Percentiles rank a stretch among this genome's conserved stretches.
Evolutionary conservation across 441 rosid species (phyloP).

Genomic region (Sinapis alba): DNA sequence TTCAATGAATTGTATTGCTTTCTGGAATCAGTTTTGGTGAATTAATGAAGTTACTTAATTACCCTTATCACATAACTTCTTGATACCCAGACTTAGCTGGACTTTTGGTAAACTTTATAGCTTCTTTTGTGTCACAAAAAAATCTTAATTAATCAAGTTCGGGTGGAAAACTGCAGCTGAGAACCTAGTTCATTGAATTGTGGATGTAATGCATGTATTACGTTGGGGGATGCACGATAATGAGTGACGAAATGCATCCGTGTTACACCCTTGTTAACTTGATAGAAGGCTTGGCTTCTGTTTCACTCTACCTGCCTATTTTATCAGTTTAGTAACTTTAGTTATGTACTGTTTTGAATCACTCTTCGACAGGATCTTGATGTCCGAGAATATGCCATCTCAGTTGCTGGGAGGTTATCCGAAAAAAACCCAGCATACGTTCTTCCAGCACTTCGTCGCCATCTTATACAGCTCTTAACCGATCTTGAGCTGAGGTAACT

Average conservation of each 20-base stretch:
- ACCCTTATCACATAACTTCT: neutral
- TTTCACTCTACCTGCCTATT: constrained; percentile 19
- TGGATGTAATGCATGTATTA: constrained; percentile 17
- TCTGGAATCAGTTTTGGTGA: constrained; percentile 14
- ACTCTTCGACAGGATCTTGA: constrained; percentile 82
- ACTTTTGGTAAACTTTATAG: constrained; percentile 15
- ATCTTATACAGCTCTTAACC: constrained; percentile 95
- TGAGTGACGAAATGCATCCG: constrained; percentile 4
- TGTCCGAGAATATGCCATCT: constrained; percentile 96
- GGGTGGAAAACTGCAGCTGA: constrained; percentile 5
- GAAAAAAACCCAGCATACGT: constrained; percentile 99
- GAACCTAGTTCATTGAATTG: constrained; percentile 7
- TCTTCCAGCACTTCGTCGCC: constrained; percentile 99
- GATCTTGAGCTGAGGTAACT: constrained; percentile 95
- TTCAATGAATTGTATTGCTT: constrained; percentile 3
- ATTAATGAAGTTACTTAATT: constrained; percentile 7
- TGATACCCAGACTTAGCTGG: constrained; percentile 21
- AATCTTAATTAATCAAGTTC: constrained; percentile 7
- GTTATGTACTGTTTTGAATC: constrained; percentile 16
- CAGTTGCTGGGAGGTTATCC: constrained; percentile 96
- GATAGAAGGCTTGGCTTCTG: constrained; percentile 23
- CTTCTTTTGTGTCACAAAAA: constrained; percentile 14
- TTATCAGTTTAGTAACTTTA: neutral
- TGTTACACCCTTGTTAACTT: constrained; percentile 14
- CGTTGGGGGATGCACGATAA: constrained; percentile 15